These are phyloP conservation scores for Plantago lanceolata DNA, from an alignment of 305 asterid genomes.

Conservation along the genomic window DNA sequence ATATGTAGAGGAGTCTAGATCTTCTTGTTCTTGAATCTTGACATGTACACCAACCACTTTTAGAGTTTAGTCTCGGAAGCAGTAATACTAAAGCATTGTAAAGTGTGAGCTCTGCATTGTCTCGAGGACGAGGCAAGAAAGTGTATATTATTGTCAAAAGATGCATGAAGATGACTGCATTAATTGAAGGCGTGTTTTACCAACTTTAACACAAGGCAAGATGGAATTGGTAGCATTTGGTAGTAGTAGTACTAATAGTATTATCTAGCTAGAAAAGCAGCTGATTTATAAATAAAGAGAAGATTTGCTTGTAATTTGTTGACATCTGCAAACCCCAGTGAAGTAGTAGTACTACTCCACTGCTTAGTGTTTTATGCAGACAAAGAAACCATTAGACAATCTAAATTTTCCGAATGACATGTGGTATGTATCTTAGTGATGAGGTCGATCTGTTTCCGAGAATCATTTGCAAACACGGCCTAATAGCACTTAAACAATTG, in stretches of 20 bases:
- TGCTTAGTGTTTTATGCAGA: not conserved
- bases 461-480: not conserved
- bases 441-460: too few relatives aligned
- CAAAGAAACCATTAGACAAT: not conserved
- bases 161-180: not conserved
- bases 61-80: too few relatives aligned
- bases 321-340: not conserved
- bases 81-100: not conserved
- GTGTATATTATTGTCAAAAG: not conserved
- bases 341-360: not conserved
- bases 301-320: constrained; percentile 10
- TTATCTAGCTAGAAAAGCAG: constrained; percentile 18
- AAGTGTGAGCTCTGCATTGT: constrained; percentile 2
- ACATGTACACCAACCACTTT: not conserved
- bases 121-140: too few relatives aligned
- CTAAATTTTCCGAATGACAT: too few relatives aligned
- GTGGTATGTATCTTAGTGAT: too few relatives aligned
- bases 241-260: not conserved
- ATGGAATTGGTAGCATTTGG: too few relatives aligned
- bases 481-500: not conserved
- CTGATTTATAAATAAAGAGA: constrained; percentile 5
- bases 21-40: not conserved
- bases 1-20: not conserved
- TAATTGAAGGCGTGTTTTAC: constrained; percentile 11
- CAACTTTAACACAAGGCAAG: constrained; percentile 14